phyloP scores from a whole-genome alignment of 75 land plant species.

The Larix kaempferi region DNA sequence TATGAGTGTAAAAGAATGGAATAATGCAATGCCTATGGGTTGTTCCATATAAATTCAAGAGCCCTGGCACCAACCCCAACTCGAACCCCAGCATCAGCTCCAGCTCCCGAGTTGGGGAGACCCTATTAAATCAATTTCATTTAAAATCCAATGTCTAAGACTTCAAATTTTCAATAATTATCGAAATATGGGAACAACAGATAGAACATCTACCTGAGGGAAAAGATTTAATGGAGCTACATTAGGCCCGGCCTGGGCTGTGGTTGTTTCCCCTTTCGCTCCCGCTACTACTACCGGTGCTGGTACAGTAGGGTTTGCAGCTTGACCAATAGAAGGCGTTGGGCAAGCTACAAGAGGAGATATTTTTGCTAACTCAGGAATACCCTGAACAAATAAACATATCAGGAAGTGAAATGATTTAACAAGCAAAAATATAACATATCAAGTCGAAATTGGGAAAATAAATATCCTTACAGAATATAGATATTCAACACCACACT shows the following conservation, averaged over 20 bases:
- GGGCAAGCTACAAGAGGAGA: too few relatives aligned
- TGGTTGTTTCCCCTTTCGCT: constrained; percentile 28
- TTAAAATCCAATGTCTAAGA: neutral
- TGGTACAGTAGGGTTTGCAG: constrained; percentile 26
- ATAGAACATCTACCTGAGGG: constrained; percentile 68
- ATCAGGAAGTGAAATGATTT: neutral
- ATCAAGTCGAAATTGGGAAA: too few relatives aligned
- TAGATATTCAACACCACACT: too few relatives aligned
- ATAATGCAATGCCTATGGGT: constrained; percentile 60
- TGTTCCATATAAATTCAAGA: constrained; percentile 91
- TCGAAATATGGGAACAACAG: neutral
- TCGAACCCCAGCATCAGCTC: constrained; percentile 42
- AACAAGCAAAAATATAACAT: too few relatives aligned
- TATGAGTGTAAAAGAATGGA: too few relatives aligned
- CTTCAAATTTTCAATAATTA: neutral
- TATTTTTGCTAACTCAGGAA: constrained; percentile 73
- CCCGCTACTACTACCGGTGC: constrained; percentile 33
- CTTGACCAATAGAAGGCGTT: too few relatives aligned
- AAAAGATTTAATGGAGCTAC: constrained; percentile 90
- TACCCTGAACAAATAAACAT: constrained; percentile 49
- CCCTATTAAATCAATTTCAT: constrained; percentile 20
- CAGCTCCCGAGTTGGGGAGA: constrained; percentile 21
- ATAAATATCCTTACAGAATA: too few relatives aligned
- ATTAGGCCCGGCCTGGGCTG: constrained; percentile 76
- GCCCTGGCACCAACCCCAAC: constrained; percentile 70